phyloP scores from a whole-genome alignment of 441 rosid genomes.

The Arabidopsis hybrid region DNA sequence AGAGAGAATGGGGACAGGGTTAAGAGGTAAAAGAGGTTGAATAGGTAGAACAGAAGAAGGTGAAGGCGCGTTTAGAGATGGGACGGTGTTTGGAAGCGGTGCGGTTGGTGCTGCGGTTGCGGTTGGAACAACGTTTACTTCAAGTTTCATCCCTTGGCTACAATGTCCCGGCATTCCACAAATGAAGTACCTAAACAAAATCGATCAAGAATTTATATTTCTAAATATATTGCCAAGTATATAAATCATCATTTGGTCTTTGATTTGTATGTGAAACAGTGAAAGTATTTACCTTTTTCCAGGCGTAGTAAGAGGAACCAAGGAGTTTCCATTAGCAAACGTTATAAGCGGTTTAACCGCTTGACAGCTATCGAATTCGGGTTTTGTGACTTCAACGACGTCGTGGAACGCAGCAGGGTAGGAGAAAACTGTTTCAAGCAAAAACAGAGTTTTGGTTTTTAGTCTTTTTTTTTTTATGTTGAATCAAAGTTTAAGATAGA shows the following conservation, averaged over 20 bases:
- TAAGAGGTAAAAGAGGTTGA: slow-evolving; percentile 44
- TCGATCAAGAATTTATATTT: neutral
- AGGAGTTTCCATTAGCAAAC: slow-evolving; percentile 58
- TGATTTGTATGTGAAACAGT: neutral
- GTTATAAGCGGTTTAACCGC: slow-evolving; percentile 51
- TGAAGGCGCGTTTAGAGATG: slow-evolving; percentile 40
- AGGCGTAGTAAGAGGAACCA: slow-evolving; percentile 61
- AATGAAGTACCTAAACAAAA: slow-evolving; percentile 61
- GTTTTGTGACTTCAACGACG: slow-evolving; percentile 66
- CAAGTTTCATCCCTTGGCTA: slow-evolving; percentile 71
- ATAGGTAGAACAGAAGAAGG: slow-evolving; percentile 44
- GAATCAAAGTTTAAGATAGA: neutral
- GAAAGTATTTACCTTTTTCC: slow-evolving; percentile 61
- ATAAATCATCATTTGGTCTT: neutral
- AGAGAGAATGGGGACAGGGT: slow-evolving; percentile 39
- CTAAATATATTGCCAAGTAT: neutral
- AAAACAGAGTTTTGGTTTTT: slow-evolving; percentile 26
- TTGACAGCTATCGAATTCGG: slow-evolving; percentile 71
- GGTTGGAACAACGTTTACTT: slow-evolving; percentile 52
- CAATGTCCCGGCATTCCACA: slow-evolving; percentile 79
- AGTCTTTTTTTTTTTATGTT: neutral
- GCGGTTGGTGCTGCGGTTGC: slow-evolving; percentile 44
- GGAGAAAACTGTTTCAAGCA: slow-evolving; percentile 31
- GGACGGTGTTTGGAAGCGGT: slow-evolving; percentile 41
- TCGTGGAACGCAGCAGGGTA: slow-evolving; percentile 51